phyloP scores from a whole-genome alignment of 192 early-diverging fungal genomes.

The Entophlyctis luteolus region DNA sequence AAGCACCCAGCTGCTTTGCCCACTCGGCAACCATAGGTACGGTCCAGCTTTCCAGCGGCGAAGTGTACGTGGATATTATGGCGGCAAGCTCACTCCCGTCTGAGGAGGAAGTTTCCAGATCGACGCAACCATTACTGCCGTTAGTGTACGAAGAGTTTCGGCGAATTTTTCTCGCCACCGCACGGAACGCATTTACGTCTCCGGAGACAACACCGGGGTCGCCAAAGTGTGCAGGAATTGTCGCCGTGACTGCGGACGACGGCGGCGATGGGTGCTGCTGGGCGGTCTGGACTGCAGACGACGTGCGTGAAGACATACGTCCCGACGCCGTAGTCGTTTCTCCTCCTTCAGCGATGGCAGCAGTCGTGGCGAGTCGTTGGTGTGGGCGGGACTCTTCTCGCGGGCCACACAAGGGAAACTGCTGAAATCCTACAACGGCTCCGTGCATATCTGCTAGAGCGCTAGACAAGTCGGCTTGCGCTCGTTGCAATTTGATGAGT shows the following conservation, averaged over 20 bases:
- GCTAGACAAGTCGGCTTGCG: background rate
- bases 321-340: background rate
- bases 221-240: background rate
- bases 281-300: background rate
- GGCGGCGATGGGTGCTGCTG: background rate
- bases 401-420: background rate
- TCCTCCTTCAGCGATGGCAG: background rate
- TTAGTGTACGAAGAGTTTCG: background rate
- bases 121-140: background rate
- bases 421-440: background rate
- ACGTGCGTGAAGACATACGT: background rate
- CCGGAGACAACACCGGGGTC: background rate
- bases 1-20: constrained; percentile 1
- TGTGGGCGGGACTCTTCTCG: background rate
- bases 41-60: background rate
- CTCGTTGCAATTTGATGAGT: background rate
- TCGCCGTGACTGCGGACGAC: background rate
- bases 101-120: background rate
- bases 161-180: too few species aligned
- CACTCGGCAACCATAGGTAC: constrained; percentile 8
- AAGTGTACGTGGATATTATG: background rate
- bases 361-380: background rate
- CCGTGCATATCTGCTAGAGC: background rate
- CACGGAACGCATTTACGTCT: too few species aligned
- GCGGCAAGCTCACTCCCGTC: background rate